Conservation (phyloP, 805 yeast species). For the Zygosaccharomyces siamensis region DNA sequence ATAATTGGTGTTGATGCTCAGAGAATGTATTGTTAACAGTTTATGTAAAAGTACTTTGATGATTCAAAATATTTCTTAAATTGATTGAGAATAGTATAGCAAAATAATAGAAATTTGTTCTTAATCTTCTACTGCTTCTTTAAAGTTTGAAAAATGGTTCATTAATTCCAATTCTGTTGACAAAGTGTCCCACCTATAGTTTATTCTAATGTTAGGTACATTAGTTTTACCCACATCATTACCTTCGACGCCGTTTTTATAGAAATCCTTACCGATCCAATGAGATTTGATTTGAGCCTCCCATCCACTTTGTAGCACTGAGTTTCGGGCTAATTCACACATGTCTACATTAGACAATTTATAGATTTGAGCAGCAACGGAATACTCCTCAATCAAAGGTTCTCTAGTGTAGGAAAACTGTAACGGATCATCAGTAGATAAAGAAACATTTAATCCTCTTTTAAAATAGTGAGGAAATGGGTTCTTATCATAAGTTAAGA, state of each 20-base stretch:
- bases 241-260: slow-evolving; percentile 61
- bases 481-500: slow-evolving; percentile 92
- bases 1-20: not conserved
- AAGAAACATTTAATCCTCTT: slow-evolving; percentile 88
- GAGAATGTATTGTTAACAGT: not conserved
- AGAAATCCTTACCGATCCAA: slow-evolving; percentile 78
- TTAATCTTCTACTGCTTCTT: slow-evolving; percentile 8
- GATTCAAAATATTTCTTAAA: not conserved
- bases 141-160: slow-evolving; percentile 45
- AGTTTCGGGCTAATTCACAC: slow-evolving; percentile 93
- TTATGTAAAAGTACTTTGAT: not conserved
- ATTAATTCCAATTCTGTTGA: slow-evolving; percentile 66
- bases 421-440: slow-evolving; percentile 95
- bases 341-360: slow-evolving; percentile 91
- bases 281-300: slow-evolving; percentile 81
- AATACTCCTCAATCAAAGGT: slow-evolving; percentile 94
- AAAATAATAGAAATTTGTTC: too few species aligned
- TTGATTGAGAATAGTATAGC: not conserved
- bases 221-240: slow-evolving; percentile 91
- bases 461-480: slow-evolving; percentile 90
- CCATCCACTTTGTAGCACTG: slow-evolving; percentile 92
- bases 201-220: slow-evolving; percentile 84
- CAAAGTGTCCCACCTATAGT: slow-evolving; percentile 79
- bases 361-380: slow-evolving; percentile 97
- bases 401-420: slow-evolving; percentile 97